Evolutionary conservation across 345 rosid genomes (phyloP), one percentile per base, ranked within the genome.

Genomic region (Corchorus olitorius): DNA sequence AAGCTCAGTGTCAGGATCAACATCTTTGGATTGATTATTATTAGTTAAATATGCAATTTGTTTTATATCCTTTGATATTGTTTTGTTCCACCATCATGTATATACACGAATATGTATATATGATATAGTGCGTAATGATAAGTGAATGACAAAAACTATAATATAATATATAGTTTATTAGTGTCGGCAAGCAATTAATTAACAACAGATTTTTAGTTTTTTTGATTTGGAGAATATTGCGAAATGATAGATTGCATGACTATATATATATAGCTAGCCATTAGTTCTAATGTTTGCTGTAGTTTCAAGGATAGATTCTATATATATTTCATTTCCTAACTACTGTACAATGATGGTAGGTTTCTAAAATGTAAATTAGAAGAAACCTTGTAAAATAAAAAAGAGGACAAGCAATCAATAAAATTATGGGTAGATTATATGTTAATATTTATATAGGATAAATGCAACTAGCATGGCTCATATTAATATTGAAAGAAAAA

Each of bases 321-420:
- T 34, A 16, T 70, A 5, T 45, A 5, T 45, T 45, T 70, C 41
- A 50, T 33, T 52, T 70, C 53, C 74, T 35, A 70, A 70, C 74
- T 35, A 70, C 73, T 34, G 73, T 70, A 52, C 61, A 52, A 70
- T 70, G 61, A 52, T 70, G 73, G 60, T 52, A 52, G 61, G 74
- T 17, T 7, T 70, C 61, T 53, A 53, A 16, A 70, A 70, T 70
- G 74, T 70, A 52, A 70, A 35, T 61, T 33, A 53, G 74, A 70
- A 70, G 74, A 53, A 52, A 70, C 45, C 33, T 27, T 58, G 48
- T 4, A 27, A 69, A 69, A 4, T 16, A 14, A 43, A 6, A 4
- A 55, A n/a, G 48, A 19, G 39, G n/a, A 6, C 2, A 68, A 49
- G 6, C 43, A 66, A 45, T 46, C 11, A 20, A 45, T 45, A 5